A percentile compares a stretch with the other conserved stretches of the same genome.
These are phyloP conservation scores for Trichophyton simii DNA, from an alignment of 2,329 filamentous ascomycete species.

Conservation along the genomic window DNA sequence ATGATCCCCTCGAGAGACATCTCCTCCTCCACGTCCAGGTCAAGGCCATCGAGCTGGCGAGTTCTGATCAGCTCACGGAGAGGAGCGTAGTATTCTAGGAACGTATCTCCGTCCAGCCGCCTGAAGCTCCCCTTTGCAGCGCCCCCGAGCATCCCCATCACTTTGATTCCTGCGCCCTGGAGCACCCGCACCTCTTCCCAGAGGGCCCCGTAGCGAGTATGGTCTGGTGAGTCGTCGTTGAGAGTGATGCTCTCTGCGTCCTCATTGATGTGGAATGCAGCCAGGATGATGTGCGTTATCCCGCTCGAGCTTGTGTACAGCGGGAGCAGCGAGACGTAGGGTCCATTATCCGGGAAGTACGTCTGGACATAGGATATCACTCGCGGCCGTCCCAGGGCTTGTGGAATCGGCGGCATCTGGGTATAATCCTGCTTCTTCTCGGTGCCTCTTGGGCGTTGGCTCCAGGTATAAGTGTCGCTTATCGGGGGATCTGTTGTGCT, in stretches of 20 bases:
- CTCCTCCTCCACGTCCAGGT: constrained; percentile 68
- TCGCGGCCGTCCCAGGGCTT: constrained; percentile 20
- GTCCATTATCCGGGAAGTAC: constrained; percentile 41
- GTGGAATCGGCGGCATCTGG: constrained; percentile 29
- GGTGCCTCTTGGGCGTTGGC: neutral
- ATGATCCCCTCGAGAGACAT: constrained; percentile 56
- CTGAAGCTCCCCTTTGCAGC: constrained; percentile 64
- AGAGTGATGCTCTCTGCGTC: constrained; percentile 56
- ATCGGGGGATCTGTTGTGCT: no score
- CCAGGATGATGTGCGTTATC: constrained; percentile 72
- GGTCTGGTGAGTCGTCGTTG: constrained; percentile 63
- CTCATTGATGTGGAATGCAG: constrained; percentile 71
- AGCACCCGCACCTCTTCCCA: constrained; percentile 67
- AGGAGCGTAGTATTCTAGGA: constrained; percentile 62
- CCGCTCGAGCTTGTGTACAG: constrained; percentile 47
- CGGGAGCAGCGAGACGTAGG: constrained; percentile 50
- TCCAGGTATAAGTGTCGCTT: no score
- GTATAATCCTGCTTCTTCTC: neutral
- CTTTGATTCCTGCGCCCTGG: constrained; percentile 60
- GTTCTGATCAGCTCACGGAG: constrained; percentile 52
- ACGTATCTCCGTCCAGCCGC: constrained; percentile 48
- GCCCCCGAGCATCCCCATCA: constrained; percentile 79
- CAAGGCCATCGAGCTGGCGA: constrained; percentile 54
- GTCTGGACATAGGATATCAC: constrained; percentile 51
- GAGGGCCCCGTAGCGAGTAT: constrained; percentile 55